Conservation (phyloP, 495 filamentous ascomycete genomes). For the Terfezia boudieri region DNA sequence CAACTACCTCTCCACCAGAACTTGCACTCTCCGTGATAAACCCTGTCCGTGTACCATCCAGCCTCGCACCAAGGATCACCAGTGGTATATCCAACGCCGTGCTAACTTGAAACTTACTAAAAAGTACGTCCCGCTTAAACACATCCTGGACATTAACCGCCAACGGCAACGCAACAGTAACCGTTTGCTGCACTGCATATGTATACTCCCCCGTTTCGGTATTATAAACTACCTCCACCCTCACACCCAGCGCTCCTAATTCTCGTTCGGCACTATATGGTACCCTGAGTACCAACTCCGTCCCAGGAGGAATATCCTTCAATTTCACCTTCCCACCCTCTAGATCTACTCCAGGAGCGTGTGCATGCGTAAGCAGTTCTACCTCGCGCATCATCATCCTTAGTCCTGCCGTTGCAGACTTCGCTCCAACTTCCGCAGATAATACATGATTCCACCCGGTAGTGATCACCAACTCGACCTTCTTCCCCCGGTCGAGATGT, state of each 20-base stretch:
- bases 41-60: slow-evolving; percentile 38
- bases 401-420: slow-evolving; percentile 68
- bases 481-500: slow-evolving; percentile 53
- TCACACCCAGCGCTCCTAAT: slow-evolving; percentile 45
- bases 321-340: slow-evolving; percentile 28
- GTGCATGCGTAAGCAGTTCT: neutral
- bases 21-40: slow-evolving; percentile 31
- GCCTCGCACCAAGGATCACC: slow-evolving; percentile 43
- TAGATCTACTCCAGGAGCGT: slow-evolving; percentile 33
- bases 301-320: slow-evolving; percentile 30
- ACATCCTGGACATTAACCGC: slow-evolving; percentile 93
- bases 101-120: slow-evolving; percentile 74
- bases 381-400: slow-evolving; percentile 32
- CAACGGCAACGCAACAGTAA: slow-evolving; percentile 51
- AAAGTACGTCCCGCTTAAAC: slow-evolving; percentile 63
- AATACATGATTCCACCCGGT: slow-evolving; percentile 59
- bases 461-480: slow-evolving; percentile 47
- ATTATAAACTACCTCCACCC: slow-evolving; percentile 53
- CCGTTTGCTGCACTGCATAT: slow-evolving; percentile 39
- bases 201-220: slow-evolving; percentile 51
- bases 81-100: slow-evolving; percentile 53
- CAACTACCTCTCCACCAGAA: slow-evolving; percentile 29
- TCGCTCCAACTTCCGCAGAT: slow-evolving; percentile 45
- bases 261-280: slow-evolving; percentile 71
- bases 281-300: slow-evolving; percentile 36